Percentiles rank a stretch among this genome's conserved stretches.
Evolutionary conservation across 208 protist species (phyloP).

Genomic region (Leishmania lainsoni): DNA sequence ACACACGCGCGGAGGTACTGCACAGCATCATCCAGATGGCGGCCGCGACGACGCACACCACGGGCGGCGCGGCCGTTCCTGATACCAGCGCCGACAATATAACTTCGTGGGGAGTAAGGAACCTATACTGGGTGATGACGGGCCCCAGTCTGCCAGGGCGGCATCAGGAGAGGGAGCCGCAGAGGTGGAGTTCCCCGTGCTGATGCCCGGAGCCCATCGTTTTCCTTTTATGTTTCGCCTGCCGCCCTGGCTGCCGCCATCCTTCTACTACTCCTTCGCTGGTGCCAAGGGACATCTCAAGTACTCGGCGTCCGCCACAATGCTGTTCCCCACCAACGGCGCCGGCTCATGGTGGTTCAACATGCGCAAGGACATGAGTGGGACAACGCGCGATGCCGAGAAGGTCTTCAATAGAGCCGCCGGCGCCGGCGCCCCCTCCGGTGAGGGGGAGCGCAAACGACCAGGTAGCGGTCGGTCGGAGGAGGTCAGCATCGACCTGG

Average conservation of each 20-base stretch:
- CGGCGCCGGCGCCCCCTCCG: background rate
- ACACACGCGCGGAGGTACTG: conserved; percentile 25
- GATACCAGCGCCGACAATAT: background rate
- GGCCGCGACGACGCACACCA: conserved; percentile 14
- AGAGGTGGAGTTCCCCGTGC: conserved; percentile 32
- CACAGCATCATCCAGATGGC: conserved; percentile 25
- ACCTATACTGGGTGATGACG: conserved; percentile 10
- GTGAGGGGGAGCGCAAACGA: background rate
- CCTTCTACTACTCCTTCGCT: conserved; percentile 53
- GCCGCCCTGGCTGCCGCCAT: conserved; percentile 66
- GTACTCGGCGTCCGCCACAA: conserved; percentile 43
- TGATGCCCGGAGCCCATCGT: conserved; percentile 52
- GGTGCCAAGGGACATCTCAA: conserved; percentile 43
- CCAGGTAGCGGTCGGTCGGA: background rate
- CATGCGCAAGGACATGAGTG: conserved; percentile 4
- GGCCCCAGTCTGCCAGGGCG: background rate
- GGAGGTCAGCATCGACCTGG: conserved; percentile 11
- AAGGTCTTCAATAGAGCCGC: conserved; percentile 6
- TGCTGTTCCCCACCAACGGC: conserved; percentile 42
- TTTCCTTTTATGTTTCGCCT: conserved; percentile 64
- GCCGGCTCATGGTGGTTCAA: conserved; percentile 26
- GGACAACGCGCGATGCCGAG: background rate
- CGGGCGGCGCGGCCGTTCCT: background rate
- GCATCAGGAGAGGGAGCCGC: background rate
- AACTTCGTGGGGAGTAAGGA: background rate